These are phyloP conservation scores for Vitis hybrid DNA, from an alignment of 177 flowering plant species.

Conservation along the genomic window DNA sequence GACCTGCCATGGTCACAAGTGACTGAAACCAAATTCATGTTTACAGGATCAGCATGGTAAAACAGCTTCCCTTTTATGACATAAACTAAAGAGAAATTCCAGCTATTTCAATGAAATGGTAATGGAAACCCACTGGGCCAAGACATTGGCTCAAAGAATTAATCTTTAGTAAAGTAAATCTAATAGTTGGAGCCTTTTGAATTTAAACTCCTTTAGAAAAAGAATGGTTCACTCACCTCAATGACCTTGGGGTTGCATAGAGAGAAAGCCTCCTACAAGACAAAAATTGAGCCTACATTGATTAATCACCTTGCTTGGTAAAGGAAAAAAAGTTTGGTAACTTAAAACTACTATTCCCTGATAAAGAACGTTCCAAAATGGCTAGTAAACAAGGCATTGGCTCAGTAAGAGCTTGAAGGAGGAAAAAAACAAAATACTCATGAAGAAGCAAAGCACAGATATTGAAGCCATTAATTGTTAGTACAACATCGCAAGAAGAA, in stretches of 20 bases:
- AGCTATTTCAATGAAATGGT: background rate
- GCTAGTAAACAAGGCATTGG: background rate
- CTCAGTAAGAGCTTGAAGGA: background rate
- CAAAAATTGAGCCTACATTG: background rate
- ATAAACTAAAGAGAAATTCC: background rate
- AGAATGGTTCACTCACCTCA: slow-evolving; percentile 41
- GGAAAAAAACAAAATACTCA: background rate
- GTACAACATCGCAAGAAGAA: too few species aligned
- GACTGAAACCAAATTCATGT: too few species aligned
- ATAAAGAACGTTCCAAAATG: background rate
- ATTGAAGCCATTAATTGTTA: too few species aligned
- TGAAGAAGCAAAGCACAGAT: too few species aligned
- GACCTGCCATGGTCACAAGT: background rate
- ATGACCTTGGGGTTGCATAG: slow-evolving; percentile 57
- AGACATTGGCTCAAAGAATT: background rate
- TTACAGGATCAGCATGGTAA: too few species aligned
- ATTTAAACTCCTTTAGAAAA: background rate
- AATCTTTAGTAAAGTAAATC: background rate
- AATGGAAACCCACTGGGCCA: background rate
- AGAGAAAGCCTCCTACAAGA: slow-evolving; percentile 67
- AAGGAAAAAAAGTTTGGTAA: background rate
- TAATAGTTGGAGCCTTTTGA: background rate
- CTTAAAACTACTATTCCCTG: background rate
- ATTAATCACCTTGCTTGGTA: background rate
- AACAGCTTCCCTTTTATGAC: too few species aligned